These are phyloP conservation scores for Teratosphaeria zuluensis DNA, from an alignment of 2,329 filamentous ascomycete genomes.

Conservation along the genomic window DNA sequence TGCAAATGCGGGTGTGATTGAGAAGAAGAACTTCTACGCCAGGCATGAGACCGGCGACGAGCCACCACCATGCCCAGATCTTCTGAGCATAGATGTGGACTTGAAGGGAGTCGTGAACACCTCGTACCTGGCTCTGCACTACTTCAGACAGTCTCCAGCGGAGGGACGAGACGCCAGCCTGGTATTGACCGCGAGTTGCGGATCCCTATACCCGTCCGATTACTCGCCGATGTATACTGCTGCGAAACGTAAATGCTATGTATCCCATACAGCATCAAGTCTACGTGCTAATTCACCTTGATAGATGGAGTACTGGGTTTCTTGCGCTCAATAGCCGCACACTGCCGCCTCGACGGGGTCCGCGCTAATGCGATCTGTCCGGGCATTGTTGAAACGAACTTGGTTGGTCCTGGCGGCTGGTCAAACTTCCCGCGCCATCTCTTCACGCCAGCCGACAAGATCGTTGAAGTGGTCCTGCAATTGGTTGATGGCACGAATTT, in stretches of 20 bases:
- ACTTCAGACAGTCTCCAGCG: conserved; percentile 1
- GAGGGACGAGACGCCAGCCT: neutral
- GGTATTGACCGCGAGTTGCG: conserved; percentile 3
- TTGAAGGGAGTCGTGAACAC: conserved; percentile 31
- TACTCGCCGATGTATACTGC: conserved; percentile 30
- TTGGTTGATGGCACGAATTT: conserved; percentile 21
- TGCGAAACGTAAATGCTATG: conserved; percentile 20
- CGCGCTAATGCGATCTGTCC: conserved; percentile 33
- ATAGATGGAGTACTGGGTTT: conserved; percentile 30
- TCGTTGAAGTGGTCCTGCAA: conserved; percentile 22
- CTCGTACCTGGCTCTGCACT: conserved; percentile 29
- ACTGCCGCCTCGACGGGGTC: conserved; percentile 27
- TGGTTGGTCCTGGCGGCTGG: conserved; percentile 27
- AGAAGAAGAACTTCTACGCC: conserved; percentile 33
- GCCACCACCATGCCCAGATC: conserved; percentile 20
- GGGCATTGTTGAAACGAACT: conserved; percentile 28
- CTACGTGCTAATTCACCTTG: neutral
- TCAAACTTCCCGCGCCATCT: conserved; percentile 24
- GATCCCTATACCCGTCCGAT: conserved; percentile 20
- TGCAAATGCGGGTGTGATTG: conserved; percentile 40
- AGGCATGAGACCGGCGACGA: conserved; percentile 13
- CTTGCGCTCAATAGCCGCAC: conserved; percentile 27
- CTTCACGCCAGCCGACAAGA: conserved; percentile 25
- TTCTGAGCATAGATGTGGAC: conserved; percentile 31
- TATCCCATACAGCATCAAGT: neutral